Conservation (phyloP, 805 yeast species). For the Yarrowia sp. region DNA sequence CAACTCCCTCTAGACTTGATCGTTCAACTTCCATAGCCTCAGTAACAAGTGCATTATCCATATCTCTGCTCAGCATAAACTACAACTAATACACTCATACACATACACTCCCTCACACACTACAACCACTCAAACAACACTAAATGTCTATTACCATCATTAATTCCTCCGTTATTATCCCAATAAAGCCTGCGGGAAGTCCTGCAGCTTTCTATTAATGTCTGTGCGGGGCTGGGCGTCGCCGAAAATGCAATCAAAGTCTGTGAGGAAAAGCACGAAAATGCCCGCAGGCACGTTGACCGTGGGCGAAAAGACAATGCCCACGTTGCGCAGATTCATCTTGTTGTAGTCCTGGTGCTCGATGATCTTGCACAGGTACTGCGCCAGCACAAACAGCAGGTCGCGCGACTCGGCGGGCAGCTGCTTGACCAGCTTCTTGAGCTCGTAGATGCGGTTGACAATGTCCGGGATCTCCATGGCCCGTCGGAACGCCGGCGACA, state of each 20-base stretch:
- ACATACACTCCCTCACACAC: background rate
- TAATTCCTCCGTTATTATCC: constrained; percentile 8
- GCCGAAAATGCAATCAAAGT: constrained; percentile 68
- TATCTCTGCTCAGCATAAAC: background rate
- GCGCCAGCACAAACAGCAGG: constrained; percentile 68
- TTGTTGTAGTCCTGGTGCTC: constrained; percentile 68
- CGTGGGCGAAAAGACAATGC: constrained; percentile 85
- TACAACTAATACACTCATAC: background rate
- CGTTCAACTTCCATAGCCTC: too few relatives aligned
- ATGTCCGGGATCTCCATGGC: constrained; percentile 48
- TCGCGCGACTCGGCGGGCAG: constrained; percentile 65
- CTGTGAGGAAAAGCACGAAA: constrained; percentile 64
- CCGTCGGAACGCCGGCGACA: constrained; percentile 53
- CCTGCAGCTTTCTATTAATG: constrained; percentile 36
- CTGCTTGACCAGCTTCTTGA: constrained; percentile 49
- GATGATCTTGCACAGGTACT: constrained; percentile 69
- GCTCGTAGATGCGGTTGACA: constrained; percentile 45
- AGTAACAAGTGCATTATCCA: too few relatives aligned
- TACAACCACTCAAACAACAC: background rate
- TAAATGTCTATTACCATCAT: constrained; percentile 41
- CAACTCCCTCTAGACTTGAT: too few relatives aligned
- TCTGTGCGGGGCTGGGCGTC: constrained; percentile 46
- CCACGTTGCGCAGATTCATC: constrained; percentile 81
- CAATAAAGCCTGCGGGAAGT: constrained; percentile 36
- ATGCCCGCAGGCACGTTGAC: constrained; percentile 70